These are phyloP conservation scores for Magnolia sinica DNA, from an alignment of 164 flowering plant genomes.

Conservation along the genomic window DNA sequence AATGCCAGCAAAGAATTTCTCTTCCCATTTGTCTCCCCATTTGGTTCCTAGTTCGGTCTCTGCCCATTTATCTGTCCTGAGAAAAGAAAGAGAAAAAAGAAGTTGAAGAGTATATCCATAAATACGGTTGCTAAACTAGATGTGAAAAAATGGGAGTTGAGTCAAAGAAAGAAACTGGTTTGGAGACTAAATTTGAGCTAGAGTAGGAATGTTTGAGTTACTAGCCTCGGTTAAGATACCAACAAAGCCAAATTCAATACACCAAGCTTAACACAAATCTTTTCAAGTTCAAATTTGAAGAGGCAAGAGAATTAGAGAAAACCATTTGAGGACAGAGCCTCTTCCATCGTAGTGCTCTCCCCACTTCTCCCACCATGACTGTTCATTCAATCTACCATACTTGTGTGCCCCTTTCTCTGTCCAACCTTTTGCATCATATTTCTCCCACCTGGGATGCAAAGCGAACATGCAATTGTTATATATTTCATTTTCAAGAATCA, in stretches of 20 bases:
- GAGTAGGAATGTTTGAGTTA: background rate
- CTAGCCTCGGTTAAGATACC: background rate
- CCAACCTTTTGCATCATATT: constrained; percentile 97
- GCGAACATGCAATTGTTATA: background rate
- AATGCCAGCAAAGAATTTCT: constrained; percentile 84
- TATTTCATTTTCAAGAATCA: background rate
- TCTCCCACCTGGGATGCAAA: constrained; percentile 77
- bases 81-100: constrained; percentile 14
- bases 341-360: constrained; percentile 97
- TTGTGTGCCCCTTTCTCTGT: constrained; percentile 98
- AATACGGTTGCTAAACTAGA: background rate
- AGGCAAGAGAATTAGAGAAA: constrained; percentile 2
- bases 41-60: constrained; percentile 95
- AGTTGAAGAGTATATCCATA: background rate
- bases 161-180: background rate
- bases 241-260: background rate
- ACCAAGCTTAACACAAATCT: background rate
- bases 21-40: constrained; percentile 99
- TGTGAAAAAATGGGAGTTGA: background rate
- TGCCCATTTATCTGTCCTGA: constrained; percentile 99
- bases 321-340: constrained; percentile 97
- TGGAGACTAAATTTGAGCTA: background rate
- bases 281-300: background rate
- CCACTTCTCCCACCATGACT: constrained; percentile 99
- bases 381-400: constrained; percentile 91